A percentile compares a stretch with the other conserved stretches of the same genome.
phyloP scores from a whole-genome alignment of 306 rosid species.

The Lathyrus aphaca region DNA sequence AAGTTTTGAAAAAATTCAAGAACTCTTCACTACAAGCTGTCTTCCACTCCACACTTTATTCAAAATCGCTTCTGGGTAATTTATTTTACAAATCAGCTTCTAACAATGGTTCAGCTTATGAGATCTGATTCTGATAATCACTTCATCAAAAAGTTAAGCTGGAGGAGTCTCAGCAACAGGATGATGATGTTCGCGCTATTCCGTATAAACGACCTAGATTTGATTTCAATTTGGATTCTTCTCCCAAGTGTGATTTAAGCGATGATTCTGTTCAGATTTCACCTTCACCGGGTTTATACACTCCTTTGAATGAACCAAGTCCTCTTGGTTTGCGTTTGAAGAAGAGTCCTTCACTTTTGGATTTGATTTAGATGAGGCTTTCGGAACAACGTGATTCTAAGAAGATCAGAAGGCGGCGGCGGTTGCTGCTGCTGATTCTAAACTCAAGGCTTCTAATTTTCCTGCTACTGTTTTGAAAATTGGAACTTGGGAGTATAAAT shows the following conservation, averaged over 20 bases:
- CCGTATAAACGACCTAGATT: constrained; percentile 54
- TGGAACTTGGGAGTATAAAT: constrained; percentile 89
- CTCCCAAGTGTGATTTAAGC: constrained; percentile 37
- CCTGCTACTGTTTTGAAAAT: constrained; percentile 68
- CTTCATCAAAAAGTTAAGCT: constrained; percentile 53
- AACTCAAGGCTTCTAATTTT: constrained; percentile 82
- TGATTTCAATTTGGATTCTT: constrained; percentile 46
- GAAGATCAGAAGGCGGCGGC: constrained; percentile 49
- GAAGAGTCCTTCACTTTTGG: too few species aligned
- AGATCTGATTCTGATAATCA: too few species aligned
- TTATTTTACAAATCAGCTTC: not conserved
- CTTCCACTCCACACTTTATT: too few species aligned
- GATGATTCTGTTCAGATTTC: constrained; percentile 34
- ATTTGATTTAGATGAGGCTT: too few species aligned
- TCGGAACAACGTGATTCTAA: too few species aligned
- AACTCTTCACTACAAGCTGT: too few species aligned
- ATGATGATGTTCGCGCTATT: constrained; percentile 45
- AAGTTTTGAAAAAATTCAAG: too few species aligned
- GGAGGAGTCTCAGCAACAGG: constrained; percentile 57
- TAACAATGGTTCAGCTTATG: constrained; percentile 75
- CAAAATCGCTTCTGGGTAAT: not conserved
- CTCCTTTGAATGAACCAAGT: too few species aligned
- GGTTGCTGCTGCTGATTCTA: constrained; percentile 47
- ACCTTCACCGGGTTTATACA: too few species aligned
- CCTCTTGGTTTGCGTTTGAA: too few species aligned